Conservation (phyloP, 768 basidiomycete species). For the Melanogaster broomeanus region DNA sequence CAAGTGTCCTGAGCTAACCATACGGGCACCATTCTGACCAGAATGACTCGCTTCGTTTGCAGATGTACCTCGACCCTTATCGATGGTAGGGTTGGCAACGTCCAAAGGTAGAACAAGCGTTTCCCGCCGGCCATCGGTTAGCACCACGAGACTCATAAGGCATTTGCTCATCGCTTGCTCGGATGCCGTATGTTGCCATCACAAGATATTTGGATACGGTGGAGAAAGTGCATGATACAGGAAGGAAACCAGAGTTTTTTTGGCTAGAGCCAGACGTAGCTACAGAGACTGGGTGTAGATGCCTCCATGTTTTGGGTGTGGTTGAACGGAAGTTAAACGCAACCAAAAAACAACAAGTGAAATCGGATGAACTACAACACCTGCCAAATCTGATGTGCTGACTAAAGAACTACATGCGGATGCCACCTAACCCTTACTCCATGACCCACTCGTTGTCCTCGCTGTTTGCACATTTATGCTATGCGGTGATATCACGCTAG, state of each 20-base stretch:
- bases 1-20: too few species aligned
- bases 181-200: conserved; percentile 17
- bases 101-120: not conserved
- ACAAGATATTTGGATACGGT: not conserved
- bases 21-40: too few species aligned
- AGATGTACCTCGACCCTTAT: too few species aligned
- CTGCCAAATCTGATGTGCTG: conserved; percentile 20
- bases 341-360: not conserved
- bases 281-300: not conserved
- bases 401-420: conserved; percentile 19
- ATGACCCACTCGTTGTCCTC: conserved; percentile 10
- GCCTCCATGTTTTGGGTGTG: not conserved
- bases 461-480: conserved; percentile 34
- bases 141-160: conserved; percentile 28
- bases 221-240: not conserved
- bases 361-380: conserved; percentile 12
- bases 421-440: conserved; percentile 22
- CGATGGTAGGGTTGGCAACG: not conserved
- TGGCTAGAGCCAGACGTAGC: not conserved
- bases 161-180: conserved; percentile 36
- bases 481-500: conserved; percentile 33
- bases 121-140: conserved; percentile 9
- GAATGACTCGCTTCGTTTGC: too few species aligned
- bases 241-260: not conserved
- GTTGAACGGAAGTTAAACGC: too few species aligned